Evolutionary conservation across 164 flowering plant genomes (phyloP).

Genomic region (Kalanchoe fedtschenkoi): DNA sequence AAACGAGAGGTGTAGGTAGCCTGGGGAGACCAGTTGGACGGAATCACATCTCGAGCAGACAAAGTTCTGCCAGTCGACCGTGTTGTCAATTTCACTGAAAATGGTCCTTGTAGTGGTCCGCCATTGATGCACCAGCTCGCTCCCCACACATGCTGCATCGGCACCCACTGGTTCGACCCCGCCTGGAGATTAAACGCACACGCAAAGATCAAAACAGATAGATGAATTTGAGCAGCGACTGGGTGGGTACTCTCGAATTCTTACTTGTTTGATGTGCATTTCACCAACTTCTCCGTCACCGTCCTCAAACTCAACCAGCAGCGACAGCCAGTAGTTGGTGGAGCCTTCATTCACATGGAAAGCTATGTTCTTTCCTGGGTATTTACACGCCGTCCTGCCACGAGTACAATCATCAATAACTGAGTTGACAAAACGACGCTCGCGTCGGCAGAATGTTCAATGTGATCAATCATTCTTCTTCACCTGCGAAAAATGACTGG

Average conservation of each 20-base stretch:
- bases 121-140: conserved; percentile 75
- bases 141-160: conserved; percentile 93
- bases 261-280: conserved; percentile 80
- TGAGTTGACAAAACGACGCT: too few species aligned
- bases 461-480: not conserved
- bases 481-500: conserved; percentile 66
- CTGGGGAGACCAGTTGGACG: conserved; percentile 75
- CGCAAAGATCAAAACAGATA: not conserved
- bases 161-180: conserved; percentile 53
- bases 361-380: conserved; percentile 70
- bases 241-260: not conserved
- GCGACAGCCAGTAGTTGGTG: conserved; percentile 74
- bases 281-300: conserved; percentile 93
- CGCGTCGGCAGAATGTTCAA: too few species aligned
- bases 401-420: not conserved
- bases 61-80: conserved; percentile 45
- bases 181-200: conserved; percentile 30
- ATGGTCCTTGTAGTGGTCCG: conserved; percentile 79
- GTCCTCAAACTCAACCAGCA: conserved; percentile 75
- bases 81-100: conserved; percentile 78
- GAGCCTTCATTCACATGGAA: conserved; percentile 95
- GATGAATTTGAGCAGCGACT: not conserved
- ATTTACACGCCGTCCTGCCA: conserved; percentile 76
- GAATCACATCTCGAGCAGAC: conserved; percentile 79
- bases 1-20: conserved; percentile 93